Conservation (phyloP, 2,329 filamentous ascomycete genomes). For the Fonsecaea multimorphosa region DNA sequence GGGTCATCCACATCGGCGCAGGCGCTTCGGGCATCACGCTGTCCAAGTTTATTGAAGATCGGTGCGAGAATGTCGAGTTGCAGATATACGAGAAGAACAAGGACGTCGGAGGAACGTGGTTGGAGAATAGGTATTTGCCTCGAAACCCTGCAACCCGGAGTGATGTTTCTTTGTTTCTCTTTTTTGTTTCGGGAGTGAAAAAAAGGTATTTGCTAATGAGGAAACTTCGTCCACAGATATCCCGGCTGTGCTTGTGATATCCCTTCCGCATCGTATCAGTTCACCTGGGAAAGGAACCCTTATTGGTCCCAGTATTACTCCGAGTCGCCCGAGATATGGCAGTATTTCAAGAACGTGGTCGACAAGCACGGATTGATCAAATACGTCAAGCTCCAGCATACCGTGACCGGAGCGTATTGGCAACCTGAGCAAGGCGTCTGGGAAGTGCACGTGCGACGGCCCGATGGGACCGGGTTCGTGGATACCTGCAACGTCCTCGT, state of each 20-base stretch:
- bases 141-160: neutral
- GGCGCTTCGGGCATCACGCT: constrained; percentile 50
- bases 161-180: constrained; percentile 3
- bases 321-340: constrained; percentile 40
- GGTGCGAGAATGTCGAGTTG: constrained; percentile 35
- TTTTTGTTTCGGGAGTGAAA: neutral
- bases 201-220: neutral
- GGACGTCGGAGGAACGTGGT: constrained; percentile 44
- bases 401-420: constrained; percentile 43
- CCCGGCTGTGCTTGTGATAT: constrained; percentile 56
- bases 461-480: constrained; percentile 35
- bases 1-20: constrained; percentile 49
- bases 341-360: constrained; percentile 41
- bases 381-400: constrained; percentile 41
- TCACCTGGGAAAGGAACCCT: constrained; percentile 35
- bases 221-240: constrained; percentile 36
- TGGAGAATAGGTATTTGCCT: constrained; percentile 40
- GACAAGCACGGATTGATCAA: constrained; percentile 38
- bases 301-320: constrained; percentile 38
- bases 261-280: constrained; percentile 44
- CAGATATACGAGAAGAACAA: constrained; percentile 42
- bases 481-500: constrained; percentile 42
- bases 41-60: constrained; percentile 42
- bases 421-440: constrained; percentile 41
- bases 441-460: constrained; percentile 40